phyloP scores from a whole-genome alignment of 169 alveolate species.

The Toxoplasma gondii region DNA sequence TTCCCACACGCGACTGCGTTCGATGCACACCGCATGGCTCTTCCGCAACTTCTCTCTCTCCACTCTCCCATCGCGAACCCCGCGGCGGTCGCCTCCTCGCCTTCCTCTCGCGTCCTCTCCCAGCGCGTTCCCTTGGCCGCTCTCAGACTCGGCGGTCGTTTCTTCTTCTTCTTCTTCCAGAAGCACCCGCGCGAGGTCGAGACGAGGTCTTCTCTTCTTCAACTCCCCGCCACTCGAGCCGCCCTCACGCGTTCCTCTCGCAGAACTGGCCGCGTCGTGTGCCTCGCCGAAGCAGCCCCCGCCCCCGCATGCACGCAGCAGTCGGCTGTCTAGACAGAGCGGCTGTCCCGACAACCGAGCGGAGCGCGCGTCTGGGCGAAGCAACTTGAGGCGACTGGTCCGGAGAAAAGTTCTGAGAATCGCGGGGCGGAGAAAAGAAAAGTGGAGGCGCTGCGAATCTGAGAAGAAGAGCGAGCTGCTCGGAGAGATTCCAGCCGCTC shows the following conservation, averaged over 20 bases:
- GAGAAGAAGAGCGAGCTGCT: neutral
- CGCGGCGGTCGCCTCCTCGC: neutral
- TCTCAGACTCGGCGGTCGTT: conserved; percentile 12
- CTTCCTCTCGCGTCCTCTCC: neutral
- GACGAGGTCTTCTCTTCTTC: conserved; percentile 13
- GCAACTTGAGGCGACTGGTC: neutral
- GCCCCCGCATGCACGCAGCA: neutral
- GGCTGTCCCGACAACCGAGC: neutral
- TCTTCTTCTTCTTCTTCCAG: conserved; percentile 1
- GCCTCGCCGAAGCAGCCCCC: no score
- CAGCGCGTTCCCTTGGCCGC: neutral
- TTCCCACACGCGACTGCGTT: neutral
- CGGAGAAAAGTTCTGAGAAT: neutral
- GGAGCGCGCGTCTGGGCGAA: neutral
- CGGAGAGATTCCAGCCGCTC: neutral
- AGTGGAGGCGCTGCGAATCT: neutral
- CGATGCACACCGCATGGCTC: neutral
- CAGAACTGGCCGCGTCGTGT: no score
- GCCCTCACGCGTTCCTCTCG: neutral
- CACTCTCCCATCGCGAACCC: neutral
- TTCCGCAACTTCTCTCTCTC: neutral
- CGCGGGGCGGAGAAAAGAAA: neutral
- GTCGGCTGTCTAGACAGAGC: neutral
- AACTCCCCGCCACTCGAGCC: neutral
- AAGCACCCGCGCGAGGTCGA: neutral